Evolutionary conservation across 2,329 filamentous ascomycete species (phyloP).

Genomic region (Venturia carpophila): DNA sequence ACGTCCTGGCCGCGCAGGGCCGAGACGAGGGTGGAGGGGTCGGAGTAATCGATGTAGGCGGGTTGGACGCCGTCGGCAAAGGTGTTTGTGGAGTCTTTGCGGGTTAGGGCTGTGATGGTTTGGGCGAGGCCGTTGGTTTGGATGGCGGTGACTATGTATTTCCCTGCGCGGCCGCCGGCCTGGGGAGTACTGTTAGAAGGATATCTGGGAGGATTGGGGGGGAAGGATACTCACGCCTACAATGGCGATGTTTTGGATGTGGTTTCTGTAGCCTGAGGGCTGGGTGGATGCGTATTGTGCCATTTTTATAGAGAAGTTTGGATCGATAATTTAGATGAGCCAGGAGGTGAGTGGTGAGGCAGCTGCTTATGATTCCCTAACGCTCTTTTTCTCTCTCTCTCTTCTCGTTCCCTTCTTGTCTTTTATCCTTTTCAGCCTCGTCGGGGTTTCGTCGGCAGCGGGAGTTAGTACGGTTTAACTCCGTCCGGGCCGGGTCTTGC

Average conservation of each 20-base stretch:
- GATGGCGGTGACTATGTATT: slow-evolving; percentile 33
- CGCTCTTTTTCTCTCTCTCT: background rate
- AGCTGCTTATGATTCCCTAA: too few relatives aligned
- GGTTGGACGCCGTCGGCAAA: slow-evolving; percentile 36
- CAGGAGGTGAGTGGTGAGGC: background rate
- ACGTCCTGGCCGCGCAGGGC: slow-evolving; percentile 33
- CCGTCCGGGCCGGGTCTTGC: background rate
- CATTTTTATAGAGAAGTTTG: background rate
- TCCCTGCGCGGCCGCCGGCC: slow-evolving; percentile 34
- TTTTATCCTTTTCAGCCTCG: background rate
- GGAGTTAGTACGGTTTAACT: background rate
- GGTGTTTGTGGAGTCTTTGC: slow-evolving; percentile 35
- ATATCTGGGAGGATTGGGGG: too few relatives aligned
- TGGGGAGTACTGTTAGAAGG: too few relatives aligned
- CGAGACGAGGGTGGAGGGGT: slow-evolving; percentile 26
- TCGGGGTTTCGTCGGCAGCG: background rate
- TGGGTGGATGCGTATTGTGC: slow-evolving; percentile 8
- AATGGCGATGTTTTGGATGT: slow-evolving; percentile 32
- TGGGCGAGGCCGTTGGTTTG: slow-evolving; percentile 35
- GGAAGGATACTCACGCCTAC: slow-evolving; percentile 25
- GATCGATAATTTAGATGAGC: background rate
- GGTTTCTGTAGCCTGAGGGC: slow-evolving; percentile 19
- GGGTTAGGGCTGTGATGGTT: slow-evolving; percentile 44
- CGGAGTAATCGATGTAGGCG: slow-evolving; percentile 40
- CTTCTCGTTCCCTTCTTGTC: background rate